These are phyloP conservation scores for Pinus tabuliformis DNA, from an alignment of 75 land plant genomes.

Conservation along the genomic window DNA sequence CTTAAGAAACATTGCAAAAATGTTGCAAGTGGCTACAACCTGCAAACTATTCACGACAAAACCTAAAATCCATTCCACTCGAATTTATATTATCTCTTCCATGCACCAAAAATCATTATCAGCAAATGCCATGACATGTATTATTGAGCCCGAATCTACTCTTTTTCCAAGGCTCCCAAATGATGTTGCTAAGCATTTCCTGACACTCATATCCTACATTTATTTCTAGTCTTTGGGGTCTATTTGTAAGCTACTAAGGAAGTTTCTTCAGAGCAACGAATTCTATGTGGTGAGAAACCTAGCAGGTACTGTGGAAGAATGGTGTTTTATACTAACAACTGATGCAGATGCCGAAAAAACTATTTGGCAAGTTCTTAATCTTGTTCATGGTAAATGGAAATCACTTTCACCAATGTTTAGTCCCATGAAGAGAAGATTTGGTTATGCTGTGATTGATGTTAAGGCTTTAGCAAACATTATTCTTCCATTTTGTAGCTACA, in stretches of 20 bases:
- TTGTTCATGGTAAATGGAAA: conserved; percentile 15
- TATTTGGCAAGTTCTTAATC: conserved; percentile 56
- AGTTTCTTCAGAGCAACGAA: conserved; percentile 55
- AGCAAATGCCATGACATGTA: background rate
- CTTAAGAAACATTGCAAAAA: background rate
- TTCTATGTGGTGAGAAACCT: conserved; percentile 52
- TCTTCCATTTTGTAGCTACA: too few species aligned
- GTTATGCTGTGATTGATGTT: too few species aligned
- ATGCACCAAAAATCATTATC: conserved; percentile 2
- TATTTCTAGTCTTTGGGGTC: conserved; percentile 49
- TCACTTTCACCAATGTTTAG: background rate
- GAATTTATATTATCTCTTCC: conserved; percentile 18
- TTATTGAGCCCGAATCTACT: conserved; percentile 11
- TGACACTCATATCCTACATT: conserved; percentile 62
- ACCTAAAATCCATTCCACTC: conserved; percentile 11
- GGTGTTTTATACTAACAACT: conserved; percentile 56
- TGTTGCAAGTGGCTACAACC: conserved; percentile 6
- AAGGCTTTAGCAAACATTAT: too few species aligned
- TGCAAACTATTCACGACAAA: conserved; percentile 12
- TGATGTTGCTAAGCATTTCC: conserved; percentile 70
- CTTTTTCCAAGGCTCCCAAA: conserved; percentile 81
- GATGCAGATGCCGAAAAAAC: conserved; percentile 33
- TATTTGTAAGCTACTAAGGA: conserved; percentile 71
- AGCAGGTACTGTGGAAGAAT: conserved; percentile 54
- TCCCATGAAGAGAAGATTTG: too few species aligned